Evolutionary conservation across 139 green algal species (phyloP), one percentile per base, ranked within the genome.

Genomic region (Closterium sp.): DNA sequence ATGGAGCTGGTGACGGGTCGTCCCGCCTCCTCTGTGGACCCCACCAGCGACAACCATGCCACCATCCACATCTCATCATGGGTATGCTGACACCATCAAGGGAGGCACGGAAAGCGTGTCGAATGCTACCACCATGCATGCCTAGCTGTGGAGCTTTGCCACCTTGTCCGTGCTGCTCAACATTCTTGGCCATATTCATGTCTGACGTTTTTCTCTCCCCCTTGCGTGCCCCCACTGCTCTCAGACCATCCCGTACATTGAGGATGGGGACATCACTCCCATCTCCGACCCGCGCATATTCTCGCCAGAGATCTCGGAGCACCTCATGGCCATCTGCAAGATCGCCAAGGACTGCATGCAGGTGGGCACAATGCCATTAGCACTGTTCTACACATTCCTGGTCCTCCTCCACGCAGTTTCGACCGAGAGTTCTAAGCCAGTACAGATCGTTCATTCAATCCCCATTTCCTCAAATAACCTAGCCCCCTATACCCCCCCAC

Each of bases 1-100:
- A n/a, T 92, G 33, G 89, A 92, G 84, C 31, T 92, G 6, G 21
- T 92, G 19, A 92, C 85, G 19, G 89, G 55, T 3, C 55, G 55
- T 19, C 55, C 55, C 25, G 55, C 55, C 7, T 28, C 55, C 55
- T 76, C 55, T 28, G 55, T 76, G 55, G 55, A 76, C 12, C 55
- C 55, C 55, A 76, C 55, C 0, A 76, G 55, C 12, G 55, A 76
- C 55, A 76, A 76, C 55, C 55, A 76, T 76, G 55, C 55, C 55
- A 76, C 55, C 55, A 76, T 76, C 55, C 55, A 76, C 55, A 76
- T 76, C 55, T 76, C 55, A 16, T 76, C 55, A 76, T 76, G 55
- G 55, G 55, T 76, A 76, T 28, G n/a, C n/a, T n/a, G n/a, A n/a
- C n/a, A n/a, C n/a, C n/a, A n/a, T n/a, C n/a, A n/a, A n/a, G 36